Conservation (phyloP, 2,329 filamentous ascomycete genomes). For the Pseudogymnoascus sp. region DNA sequence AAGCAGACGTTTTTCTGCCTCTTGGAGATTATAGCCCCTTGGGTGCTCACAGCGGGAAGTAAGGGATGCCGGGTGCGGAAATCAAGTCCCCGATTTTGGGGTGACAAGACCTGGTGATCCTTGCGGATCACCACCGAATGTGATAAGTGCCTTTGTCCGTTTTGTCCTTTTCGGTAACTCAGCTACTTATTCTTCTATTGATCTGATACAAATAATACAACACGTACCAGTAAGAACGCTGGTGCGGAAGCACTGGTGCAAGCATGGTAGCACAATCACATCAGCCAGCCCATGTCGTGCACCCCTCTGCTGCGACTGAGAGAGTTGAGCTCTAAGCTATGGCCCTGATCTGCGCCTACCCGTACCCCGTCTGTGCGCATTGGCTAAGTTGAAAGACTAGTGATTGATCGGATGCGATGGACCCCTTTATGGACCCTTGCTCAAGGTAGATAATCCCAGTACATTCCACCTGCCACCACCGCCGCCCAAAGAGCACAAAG, state of each 20-base stretch:
- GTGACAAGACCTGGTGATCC: background rate
- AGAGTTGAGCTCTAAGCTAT: background rate
- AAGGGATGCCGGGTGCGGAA: background rate
- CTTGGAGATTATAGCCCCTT: background rate
- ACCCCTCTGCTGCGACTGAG: background rate
- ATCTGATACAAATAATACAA: background rate
- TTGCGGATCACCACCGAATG: background rate
- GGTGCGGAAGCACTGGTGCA: background rate
- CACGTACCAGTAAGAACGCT: background rate
- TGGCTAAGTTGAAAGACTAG: background rate
- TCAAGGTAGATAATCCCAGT: background rate
- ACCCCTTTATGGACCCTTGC: background rate
- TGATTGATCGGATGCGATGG: background rate
- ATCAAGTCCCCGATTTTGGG: background rate
- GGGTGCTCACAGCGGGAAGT: background rate
- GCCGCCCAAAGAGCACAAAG: background rate
- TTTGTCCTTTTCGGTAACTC: background rate
- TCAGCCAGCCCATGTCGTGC: background rate
- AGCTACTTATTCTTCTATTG: background rate
- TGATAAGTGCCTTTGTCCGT: background rate
- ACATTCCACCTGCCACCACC: too few relatives aligned
- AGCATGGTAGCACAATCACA: background rate
- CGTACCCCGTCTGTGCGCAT: constrained; percentile 3
- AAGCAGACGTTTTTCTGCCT: background rate
- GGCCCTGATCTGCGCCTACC: constrained; percentile 4